These are phyloP conservation scores for Cryptococcus deneoformans DNA, from an alignment of 1,284 basidiomycete species.

Conservation along the genomic window DNA sequence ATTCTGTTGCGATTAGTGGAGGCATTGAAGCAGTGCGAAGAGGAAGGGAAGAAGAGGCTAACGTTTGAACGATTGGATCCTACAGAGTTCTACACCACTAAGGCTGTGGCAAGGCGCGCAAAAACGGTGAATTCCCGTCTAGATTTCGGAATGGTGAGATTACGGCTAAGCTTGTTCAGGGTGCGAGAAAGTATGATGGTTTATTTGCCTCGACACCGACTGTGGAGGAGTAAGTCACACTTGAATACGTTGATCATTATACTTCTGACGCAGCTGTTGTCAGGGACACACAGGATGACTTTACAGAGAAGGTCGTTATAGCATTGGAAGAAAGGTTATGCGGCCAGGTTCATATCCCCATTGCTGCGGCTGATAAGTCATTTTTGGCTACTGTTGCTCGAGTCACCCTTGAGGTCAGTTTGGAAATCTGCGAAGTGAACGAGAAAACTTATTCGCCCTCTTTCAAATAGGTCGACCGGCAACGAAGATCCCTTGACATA, in stretches of 20 bases:
- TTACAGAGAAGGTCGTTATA: slow-evolving; percentile 62
- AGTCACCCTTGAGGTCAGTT: slow-evolving; percentile 74
- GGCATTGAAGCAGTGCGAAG: slow-evolving; percentile 37
- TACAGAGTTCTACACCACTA: slow-evolving; percentile 27
- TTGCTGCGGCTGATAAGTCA: slow-evolving; percentile 72
- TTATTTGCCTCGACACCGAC: slow-evolving; percentile 31
- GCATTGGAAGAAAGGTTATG: slow-evolving; percentile 65
- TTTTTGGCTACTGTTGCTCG: slow-evolving; percentile 77
- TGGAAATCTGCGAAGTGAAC: not conserved
- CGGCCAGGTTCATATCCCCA: slow-evolving; percentile 61
- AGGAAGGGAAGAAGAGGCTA: slow-evolving; percentile 31
- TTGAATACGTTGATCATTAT: not conserved
- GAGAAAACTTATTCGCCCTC: not conserved
- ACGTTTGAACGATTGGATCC: slow-evolving; percentile 37
- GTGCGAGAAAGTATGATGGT: slow-evolving; percentile 35
- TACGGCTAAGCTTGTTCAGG: not conserved
- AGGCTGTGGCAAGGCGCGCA: slow-evolving; percentile 1
- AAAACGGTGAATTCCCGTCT: not conserved
- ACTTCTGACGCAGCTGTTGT: too few relatives aligned
- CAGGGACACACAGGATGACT: slow-evolving; percentile 58
- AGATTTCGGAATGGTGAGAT: slow-evolving; percentile 1
- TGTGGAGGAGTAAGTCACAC: slow-evolving; percentile 9
- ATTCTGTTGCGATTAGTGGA: slow-evolving; percentile 67
- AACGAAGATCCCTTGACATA: slow-evolving; percentile 76
- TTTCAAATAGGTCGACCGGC: slow-evolving; percentile 68